Evolutionary conservation across 1,139 yeast species (phyloP).

Genomic region (Candida sojae): DNA sequence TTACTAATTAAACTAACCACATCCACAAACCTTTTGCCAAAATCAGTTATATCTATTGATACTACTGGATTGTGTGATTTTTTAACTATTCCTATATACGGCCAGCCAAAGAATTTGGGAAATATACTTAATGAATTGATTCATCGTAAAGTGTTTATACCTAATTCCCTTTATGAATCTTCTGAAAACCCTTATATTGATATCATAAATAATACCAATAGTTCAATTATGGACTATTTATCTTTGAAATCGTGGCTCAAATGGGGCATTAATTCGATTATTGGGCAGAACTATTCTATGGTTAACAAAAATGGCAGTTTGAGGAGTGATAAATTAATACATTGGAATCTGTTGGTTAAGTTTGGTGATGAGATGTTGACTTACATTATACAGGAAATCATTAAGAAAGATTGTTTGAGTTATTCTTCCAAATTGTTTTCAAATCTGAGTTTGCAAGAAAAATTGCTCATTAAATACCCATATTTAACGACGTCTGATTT

Average conservation of each 20-base stretch:
- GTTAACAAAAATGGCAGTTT: slow-evolving; percentile 16
- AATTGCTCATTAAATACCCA: slow-evolving; percentile 14
- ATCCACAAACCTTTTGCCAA: slow-evolving; percentile 5
- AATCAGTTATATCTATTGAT: slow-evolving; percentile 24
- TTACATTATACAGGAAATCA: slow-evolving; percentile 10
- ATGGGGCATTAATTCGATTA: slow-evolving; percentile 17
- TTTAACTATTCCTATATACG: slow-evolving; percentile 29
- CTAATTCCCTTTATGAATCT: slow-evolving; percentile 21
- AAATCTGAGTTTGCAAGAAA: slow-evolving; percentile 16
- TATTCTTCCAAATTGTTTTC: slow-evolving; percentile 25
- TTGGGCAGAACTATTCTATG: slow-evolving; percentile 8
- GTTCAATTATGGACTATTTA: slow-evolving; percentile 14
- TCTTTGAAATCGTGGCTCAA: slow-evolving; percentile 23
- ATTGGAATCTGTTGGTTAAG: slow-evolving; percentile 23
- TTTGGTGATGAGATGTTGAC: slow-evolving; percentile 16
- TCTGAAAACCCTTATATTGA: slow-evolving; percentile 12
- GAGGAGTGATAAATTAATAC: slow-evolving; percentile 26
- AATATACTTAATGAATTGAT: slow-evolving; percentile 29
- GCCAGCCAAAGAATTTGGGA: slow-evolving; percentile 29
- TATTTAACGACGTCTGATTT: slow-evolving; percentile 24
- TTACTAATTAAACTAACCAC: slow-evolving; percentile 26
- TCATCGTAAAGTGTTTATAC: slow-evolving; percentile 21
- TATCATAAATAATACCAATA: slow-evolving; percentile 11
- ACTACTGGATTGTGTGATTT: slow-evolving; percentile 22
- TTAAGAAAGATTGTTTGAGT: slow-evolving; percentile 16